Evolutionary conservation across 108 stramenopile genomes (phyloP).

Genomic region (Cyclotella atomus): DNA sequence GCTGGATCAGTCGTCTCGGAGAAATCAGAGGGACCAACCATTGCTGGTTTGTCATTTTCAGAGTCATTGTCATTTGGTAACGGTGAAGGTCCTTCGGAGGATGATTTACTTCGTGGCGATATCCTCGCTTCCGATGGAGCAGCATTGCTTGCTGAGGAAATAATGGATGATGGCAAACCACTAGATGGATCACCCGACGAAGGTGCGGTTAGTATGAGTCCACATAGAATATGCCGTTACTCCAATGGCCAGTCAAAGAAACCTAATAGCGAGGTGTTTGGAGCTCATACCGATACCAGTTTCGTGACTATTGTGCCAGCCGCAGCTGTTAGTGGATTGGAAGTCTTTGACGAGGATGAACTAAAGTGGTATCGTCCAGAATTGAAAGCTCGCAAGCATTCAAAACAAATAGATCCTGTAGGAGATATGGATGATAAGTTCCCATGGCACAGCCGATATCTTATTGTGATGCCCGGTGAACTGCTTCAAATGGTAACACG

Average conservation of each 20-base stretch:
- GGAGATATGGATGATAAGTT: constrained; percentile 41
- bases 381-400: constrained; percentile 55
- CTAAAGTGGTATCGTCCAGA: constrained; percentile 86
- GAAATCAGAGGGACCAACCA: constrained; percentile 36
- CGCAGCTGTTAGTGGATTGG: constrained; percentile 75
- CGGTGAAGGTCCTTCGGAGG: constrained; percentile 23
- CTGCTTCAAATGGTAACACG: constrained; percentile 74
- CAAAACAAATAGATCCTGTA: constrained; percentile 32
- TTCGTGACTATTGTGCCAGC: constrained; percentile 82
- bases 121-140: constrained; percentile 65
- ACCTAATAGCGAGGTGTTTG: constrained; percentile 65
- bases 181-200: constrained; percentile 39
- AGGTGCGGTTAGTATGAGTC: constrained; percentile 76
- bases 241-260: constrained; percentile 44
- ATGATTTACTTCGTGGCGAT: constrained; percentile 12
- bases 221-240: constrained; percentile 79
- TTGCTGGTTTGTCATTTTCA: constrained; percentile 46
- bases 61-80: constrained; percentile 41
- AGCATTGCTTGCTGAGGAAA: constrained; percentile 58
- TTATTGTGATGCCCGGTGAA: constrained; percentile 83
- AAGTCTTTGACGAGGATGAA: constrained; percentile 81
- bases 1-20: constrained; percentile 21
- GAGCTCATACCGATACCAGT: constrained; percentile 80
- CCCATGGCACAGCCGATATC: constrained; percentile 80
- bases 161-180: constrained; percentile 79